Percentiles rank a stretch among this genome's conserved stretches.
These are phyloP conservation scores for Endoconidiophora polonica DNA, from an alignment of 2,329 filamentous ascomycete species.

Conservation along the genomic window DNA sequence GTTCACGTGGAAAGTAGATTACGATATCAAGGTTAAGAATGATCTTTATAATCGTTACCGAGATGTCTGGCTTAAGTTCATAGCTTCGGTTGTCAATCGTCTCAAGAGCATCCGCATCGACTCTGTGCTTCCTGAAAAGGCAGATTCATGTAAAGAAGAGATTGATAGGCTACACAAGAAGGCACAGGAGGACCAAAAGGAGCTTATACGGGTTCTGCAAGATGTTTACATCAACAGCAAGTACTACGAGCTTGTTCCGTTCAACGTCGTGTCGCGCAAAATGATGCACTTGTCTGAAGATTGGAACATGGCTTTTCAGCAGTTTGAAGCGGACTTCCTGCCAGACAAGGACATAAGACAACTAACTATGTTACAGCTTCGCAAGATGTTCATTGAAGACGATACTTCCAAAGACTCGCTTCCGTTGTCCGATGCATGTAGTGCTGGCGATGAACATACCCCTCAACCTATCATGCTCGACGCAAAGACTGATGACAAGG, in stretches of 20 bases:
- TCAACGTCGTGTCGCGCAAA: constrained; percentile 74
- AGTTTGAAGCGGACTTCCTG: constrained; percentile 86
- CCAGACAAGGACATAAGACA: constrained; percentile 93
- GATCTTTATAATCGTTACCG: constrained; percentile 72
- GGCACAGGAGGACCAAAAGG: constrained; percentile 66
- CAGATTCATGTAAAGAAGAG: constrained; percentile 64
- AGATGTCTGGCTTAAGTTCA: constrained; percentile 70
- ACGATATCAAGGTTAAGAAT: constrained; percentile 83
- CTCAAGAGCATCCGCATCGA: constrained; percentile 82
- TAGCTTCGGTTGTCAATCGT: constrained; percentile 66
- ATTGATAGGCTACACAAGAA: constrained; percentile 63
- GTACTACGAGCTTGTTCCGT: constrained; percentile 91
- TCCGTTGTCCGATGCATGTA: constrained; percentile 41
- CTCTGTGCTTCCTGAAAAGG: constrained; percentile 74
- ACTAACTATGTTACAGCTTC: constrained; percentile 78
- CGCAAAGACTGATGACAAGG: no score
- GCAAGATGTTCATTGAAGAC: constrained; percentile 76
- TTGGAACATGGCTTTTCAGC: constrained; percentile 80
- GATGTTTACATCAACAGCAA: constrained; percentile 83
- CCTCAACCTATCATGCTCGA: no score
- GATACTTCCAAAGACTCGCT: constrained; percentile 68
- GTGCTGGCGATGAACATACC: background rate
- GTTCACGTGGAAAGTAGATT: constrained; percentile 95
- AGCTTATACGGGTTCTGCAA: constrained; percentile 61
- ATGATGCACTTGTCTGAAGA: constrained; percentile 86